A percentile compares a stretch with the other conserved stretches of the same genome.
Conservation (phyloP, 2,329 filamentous ascomycete genomes). For the Pestalotiopsis fici region DNA sequence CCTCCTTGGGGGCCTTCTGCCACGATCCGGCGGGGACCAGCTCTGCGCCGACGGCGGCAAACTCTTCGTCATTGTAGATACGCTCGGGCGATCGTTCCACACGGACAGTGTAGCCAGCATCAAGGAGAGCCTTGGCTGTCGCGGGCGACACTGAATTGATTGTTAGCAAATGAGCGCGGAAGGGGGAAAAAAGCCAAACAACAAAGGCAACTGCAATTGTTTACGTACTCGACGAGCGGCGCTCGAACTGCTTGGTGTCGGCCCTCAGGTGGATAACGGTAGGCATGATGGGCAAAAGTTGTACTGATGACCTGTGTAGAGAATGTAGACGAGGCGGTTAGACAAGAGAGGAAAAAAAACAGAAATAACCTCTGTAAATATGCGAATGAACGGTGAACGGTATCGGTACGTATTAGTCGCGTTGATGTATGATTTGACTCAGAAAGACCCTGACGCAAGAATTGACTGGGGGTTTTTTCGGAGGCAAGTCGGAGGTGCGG, state of each 20-base stretch:
- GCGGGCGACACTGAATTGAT: conserved; percentile 28
- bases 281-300: not conserved
- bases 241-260: not conserved
- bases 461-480: not conserved
- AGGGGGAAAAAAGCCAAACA: not conserved
- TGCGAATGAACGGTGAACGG: not conserved
- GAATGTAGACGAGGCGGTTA: not conserved
- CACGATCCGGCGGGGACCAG: conserved; percentile 69
- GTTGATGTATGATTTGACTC: not conserved
- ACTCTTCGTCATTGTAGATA: conserved; percentile 65
- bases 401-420: too few relatives aligned
- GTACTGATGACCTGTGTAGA: not conserved
- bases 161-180: conserved; percentile 9
- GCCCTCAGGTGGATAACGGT: not conserved
- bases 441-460: not conserved
- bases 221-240: not conserved
- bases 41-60: conserved; percentile 62
- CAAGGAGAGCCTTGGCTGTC: conserved; percentile 60
- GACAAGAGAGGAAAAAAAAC: not conserved
- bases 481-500: not conserved
- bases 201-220: not conserved
- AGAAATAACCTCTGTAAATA: not conserved
- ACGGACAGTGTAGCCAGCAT: conserved; percentile 69
- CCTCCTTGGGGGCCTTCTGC: conserved; percentile 65
- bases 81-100: conserved; percentile 69